Evolutionary conservation across 106 monocot species (phyloP).

Genomic region (Iris macrosiphon): DNA sequence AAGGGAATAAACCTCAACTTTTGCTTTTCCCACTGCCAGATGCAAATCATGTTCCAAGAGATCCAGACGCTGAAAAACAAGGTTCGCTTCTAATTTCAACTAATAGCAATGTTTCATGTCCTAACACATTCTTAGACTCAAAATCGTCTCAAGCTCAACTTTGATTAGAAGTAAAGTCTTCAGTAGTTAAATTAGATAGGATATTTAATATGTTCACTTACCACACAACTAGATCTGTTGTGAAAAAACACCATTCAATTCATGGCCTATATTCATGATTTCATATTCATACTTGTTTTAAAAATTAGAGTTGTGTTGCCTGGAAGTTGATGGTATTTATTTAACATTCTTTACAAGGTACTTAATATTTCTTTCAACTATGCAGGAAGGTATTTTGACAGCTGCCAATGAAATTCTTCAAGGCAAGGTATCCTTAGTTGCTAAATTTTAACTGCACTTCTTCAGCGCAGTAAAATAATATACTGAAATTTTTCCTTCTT

Average conservation of each 20-base stretch:
- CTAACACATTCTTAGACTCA: too few species aligned
- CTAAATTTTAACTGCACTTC: not conserved
- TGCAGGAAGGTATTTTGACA: conserved; percentile 66
- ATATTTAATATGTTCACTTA: too few species aligned
- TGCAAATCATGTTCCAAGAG: conserved; percentile 75
- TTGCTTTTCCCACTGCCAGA: conserved; percentile 25
- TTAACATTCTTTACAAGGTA: not conserved
- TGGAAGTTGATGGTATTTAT: not conserved
- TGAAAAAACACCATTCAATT: not conserved
- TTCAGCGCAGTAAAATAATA: too few species aligned
- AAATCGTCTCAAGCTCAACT: too few species aligned
- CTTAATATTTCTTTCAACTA: not conserved
- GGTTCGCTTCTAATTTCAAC: conserved; percentile 12
- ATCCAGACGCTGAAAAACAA: conserved; percentile 67
- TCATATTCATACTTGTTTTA: not conserved
- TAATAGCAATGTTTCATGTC: too few species aligned
- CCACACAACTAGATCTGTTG: not conserved
- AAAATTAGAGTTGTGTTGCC: too few species aligned
- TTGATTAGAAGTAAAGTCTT: too few species aligned
- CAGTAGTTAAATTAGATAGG: too few species aligned
- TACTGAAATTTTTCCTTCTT: too few species aligned
- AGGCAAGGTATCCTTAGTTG: conserved; percentile 37
- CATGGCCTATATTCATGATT: not conserved
- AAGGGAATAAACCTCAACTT: not conserved
- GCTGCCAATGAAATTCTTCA: conserved; percentile 63